These are phyloP conservation scores for Trypethelium eluteriae DNA, from an alignment of 495 filamentous ascomycete species.

Conservation along the genomic window DNA sequence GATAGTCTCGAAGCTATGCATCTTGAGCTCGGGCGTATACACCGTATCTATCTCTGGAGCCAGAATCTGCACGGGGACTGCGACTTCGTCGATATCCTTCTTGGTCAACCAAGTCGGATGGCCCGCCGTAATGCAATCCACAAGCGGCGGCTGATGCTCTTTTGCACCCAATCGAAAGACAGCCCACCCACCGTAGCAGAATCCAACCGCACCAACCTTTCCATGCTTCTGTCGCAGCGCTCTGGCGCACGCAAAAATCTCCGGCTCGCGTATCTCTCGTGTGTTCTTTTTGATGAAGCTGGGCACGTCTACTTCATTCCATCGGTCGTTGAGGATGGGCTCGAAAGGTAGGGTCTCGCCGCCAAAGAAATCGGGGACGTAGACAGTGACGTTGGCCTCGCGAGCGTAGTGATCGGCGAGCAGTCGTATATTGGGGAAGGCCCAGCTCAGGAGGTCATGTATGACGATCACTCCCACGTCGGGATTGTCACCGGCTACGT, in stretches of 20 bases:
- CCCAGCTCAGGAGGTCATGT: slow-evolving; percentile 48
- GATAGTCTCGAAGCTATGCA: slow-evolving; percentile 38
- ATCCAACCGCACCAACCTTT: slow-evolving; percentile 49
- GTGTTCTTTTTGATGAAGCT: slow-evolving; percentile 36
- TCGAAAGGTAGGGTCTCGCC: slow-evolving; percentile 27
- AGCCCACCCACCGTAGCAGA: slow-evolving; percentile 57
- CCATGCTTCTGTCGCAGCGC: slow-evolving; percentile 36
- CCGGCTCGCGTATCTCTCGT: slow-evolving; percentile 44
- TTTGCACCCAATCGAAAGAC: slow-evolving; percentile 44
- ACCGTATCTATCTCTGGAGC: slow-evolving; percentile 48
- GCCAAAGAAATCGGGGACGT: slow-evolving; percentile 42
- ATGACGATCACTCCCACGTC: slow-evolving; percentile 41
- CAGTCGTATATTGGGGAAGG: slow-evolving; percentile 40
- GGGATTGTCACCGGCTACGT: slow-evolving; percentile 30
- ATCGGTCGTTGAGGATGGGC: neutral
- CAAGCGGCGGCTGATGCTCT: slow-evolving; percentile 34
- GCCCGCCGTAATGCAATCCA: slow-evolving; percentile 48
- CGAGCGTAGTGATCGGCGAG: slow-evolving; percentile 46
- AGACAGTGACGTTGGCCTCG: slow-evolving; percentile 45
- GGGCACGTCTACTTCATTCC: slow-evolving; percentile 3
- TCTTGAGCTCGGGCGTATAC: slow-evolving; percentile 48
- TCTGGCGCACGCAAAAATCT: slow-evolving; percentile 46
- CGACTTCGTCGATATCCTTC: slow-evolving; percentile 46
- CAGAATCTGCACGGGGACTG: slow-evolving; percentile 50
- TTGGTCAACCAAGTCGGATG: slow-evolving; percentile 47